Evolutionary conservation across 192 early-diverging fungal species (phyloP), one percentile per base, ranked within the genome.

Genomic region (Dissophora globulifera): DNA sequence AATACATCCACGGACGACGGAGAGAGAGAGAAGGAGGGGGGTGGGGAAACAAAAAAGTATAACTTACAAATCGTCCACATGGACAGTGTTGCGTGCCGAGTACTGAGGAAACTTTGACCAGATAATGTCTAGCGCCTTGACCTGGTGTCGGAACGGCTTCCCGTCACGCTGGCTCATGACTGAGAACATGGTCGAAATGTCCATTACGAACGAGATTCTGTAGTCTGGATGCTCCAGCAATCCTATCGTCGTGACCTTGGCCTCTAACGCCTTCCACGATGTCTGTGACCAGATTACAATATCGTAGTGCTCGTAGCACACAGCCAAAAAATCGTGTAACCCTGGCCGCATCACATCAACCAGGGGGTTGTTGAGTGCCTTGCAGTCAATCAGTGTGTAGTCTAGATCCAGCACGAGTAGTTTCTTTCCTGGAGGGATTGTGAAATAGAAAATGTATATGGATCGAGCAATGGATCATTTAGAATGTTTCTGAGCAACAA

Each of bases 211-310:
- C 1, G 88, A 84, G n/a, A 92, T 87, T 67, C 81, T 79, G 67
- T 92, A 92, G 17, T 79, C 62, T 4, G 88, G 71, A 56, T 89
- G 86, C 19, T 79, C 82, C 50, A 91, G 66, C 63, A 91, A 80
- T 22, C 91, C 91, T 67, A 91, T 70, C 30, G 89, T 78, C 10
- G 90, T 93, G 20, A 93, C 88, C 46, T 93, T 93, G 69, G 87
- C 86, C 52, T 93, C 90, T 11, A 93, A 69, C 15, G 84, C 86
- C 35, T 81, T 84, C 90, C 90, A 91, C 27, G 79, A 79, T 1
- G 92, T 93, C 67, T 93, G 92, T 62, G 88, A 89, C 92, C 92
- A 93, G 47, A 93, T 86, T 9, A 91, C 87, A 54, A 92, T 80
- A 60, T 92, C 92, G 54, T 91, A 93, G 62, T 88, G 78, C 38